phyloP scores from a whole-genome alignment of 441 rosid species.

The Dalechampia spathulata region DNA sequence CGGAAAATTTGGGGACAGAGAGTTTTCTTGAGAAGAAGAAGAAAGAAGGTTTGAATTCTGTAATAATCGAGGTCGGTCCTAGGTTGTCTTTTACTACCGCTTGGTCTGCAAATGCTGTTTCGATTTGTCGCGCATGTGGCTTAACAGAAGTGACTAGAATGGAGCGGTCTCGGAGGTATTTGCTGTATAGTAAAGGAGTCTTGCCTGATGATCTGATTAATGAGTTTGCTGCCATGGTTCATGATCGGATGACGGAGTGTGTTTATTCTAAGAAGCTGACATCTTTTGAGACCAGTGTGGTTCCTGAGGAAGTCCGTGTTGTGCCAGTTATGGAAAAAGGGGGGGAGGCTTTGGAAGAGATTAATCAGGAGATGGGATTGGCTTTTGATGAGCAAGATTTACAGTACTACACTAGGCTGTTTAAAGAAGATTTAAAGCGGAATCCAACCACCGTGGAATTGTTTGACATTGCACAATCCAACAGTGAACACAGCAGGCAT shows the following conservation, averaged over 20 bases:
- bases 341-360: constrained; percentile 77
- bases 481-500: constrained; percentile 91
- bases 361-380: constrained; percentile 86
- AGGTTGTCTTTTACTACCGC: constrained; percentile 93
- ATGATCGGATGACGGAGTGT: constrained; percentile 91
- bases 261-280: constrained; percentile 49
- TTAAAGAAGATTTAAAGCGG: constrained; percentile 65
- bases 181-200: constrained; percentile 51
- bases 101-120: constrained; percentile 93
- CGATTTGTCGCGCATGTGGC: constrained; percentile 77
- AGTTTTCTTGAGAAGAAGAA: constrained; percentile 80
- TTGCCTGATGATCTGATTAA: constrained; percentile 46
- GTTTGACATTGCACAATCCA: constrained; percentile 93
- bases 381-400: constrained; percentile 96
- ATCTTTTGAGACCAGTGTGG: constrained; percentile 65
- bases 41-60: constrained; percentile 50
- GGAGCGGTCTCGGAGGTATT: constrained; percentile 85
- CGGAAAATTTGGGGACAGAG: constrained; percentile 65
- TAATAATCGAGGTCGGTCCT: constrained; percentile 83
- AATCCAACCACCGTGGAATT: constrained; percentile 87
- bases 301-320: constrained; percentile 63
- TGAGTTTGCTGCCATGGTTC: constrained; percentile 77
- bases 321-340: constrained; percentile 89
- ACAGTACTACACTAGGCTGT: constrained; percentile 74
- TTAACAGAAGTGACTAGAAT: constrained; percentile 68